Conservation (phyloP, 179 eudicot genomes). For the Heliamphora pulchella region DNA sequence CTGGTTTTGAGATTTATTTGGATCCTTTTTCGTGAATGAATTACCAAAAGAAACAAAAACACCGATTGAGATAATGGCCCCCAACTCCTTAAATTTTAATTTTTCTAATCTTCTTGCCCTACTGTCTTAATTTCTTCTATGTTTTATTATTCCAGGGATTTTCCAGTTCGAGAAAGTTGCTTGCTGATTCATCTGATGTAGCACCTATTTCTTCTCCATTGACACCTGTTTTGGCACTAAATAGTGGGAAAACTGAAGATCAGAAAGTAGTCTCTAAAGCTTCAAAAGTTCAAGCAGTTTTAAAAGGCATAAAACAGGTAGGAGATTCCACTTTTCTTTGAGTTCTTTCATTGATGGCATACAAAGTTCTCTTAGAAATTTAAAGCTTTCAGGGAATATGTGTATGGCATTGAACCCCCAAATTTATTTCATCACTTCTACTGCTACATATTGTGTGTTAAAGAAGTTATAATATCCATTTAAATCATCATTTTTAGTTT, state of each 20-base stretch:
- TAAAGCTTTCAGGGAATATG: background rate
- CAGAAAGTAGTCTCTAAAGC: slow-evolving; percentile 62
- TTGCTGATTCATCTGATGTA: slow-evolving; percentile 59
- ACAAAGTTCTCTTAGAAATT: background rate
- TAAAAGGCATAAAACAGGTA: slow-evolving; percentile 77
- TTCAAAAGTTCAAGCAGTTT: slow-evolving; percentile 67
- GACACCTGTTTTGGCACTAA: slow-evolving; percentile 50
- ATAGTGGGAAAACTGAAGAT: slow-evolving; percentile 49
- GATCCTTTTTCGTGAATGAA: background rate
- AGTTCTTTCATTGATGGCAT: background rate
- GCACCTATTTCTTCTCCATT: slow-evolving; percentile 73
- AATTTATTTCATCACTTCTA: background rate
- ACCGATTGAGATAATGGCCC: background rate
- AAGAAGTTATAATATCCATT: background rate
- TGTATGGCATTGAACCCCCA: background rate
- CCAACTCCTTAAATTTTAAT: background rate
- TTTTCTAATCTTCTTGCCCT: background rate
- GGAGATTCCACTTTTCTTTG: slow-evolving; percentile 9
- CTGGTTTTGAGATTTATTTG: background rate
- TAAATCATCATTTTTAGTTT: background rate
- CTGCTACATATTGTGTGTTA: background rate
- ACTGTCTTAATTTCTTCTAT: background rate
- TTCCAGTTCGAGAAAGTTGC: slow-evolving; percentile 56
- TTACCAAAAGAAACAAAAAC: background rate
- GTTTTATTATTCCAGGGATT: slow-evolving; percentile 43